These are phyloP conservation scores for Gyrodon lividus DNA, from an alignment of 768 basidiomycete genomes.

Conservation along the genomic window DNA sequence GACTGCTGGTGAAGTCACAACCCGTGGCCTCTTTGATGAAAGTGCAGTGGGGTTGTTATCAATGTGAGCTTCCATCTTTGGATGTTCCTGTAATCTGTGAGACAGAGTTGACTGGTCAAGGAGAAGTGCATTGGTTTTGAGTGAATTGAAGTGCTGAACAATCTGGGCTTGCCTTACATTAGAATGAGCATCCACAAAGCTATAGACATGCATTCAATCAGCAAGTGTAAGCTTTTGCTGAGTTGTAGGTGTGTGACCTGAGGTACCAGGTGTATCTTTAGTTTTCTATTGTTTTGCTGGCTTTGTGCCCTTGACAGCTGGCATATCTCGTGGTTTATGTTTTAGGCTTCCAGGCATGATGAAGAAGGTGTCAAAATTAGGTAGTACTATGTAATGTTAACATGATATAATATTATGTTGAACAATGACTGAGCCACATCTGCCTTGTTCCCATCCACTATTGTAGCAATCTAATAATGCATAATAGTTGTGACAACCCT, in stretches of 20 bases:
- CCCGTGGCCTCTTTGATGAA: slow-evolving; percentile 27
- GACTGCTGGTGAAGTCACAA: slow-evolving; percentile 35
- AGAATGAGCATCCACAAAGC: slow-evolving; percentile 4
- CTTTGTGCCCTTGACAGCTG: too few species aligned
- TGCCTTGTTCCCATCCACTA: not conserved
- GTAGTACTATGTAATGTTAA: not conserved
- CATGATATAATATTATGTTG: not conserved
- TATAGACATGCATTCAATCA: slow-evolving; percentile 7
- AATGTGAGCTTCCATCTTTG: slow-evolving; percentile 9
- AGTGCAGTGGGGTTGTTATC: slow-evolving; percentile 22
- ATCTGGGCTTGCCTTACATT: not conserved
- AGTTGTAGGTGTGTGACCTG: too few species aligned
- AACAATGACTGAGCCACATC: not conserved
- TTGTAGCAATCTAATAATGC: slow-evolving; percentile 2
- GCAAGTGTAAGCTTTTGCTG: not conserved
- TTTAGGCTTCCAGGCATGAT: too few species aligned
- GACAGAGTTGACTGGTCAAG: slow-evolving; percentile 6
- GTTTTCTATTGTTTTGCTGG: too few species aligned
- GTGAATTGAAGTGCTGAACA: slow-evolving; percentile 5
- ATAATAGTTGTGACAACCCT: not conserved
- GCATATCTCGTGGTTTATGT: too few species aligned
- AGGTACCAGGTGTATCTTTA: too few species aligned
- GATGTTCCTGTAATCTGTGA: not conserved
- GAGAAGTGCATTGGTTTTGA: not conserved
- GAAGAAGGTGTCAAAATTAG: not conserved